phyloP scores from a whole-genome alignment of 73 alveolate species.

The Paramecium octaurelia region DNA sequence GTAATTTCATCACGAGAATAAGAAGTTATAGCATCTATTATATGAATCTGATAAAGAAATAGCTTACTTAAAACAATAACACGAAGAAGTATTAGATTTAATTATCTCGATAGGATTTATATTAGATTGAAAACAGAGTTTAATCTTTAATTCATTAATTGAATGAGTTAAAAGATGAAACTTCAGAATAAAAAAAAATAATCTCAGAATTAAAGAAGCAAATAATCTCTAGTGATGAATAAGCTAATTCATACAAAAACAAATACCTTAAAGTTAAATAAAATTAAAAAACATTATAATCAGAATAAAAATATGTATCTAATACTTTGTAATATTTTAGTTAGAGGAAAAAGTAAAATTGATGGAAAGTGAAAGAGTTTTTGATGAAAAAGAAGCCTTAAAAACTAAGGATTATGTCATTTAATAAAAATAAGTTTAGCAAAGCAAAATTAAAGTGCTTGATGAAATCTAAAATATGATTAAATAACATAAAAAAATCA shows the following conservation, averaged over 20 bases:
- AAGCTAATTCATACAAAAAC: neutral
- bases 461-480: conserved; percentile 47
- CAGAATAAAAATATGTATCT: neutral
- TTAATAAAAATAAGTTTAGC: neutral
- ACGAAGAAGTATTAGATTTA: neutral
- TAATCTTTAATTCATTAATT: neutral
- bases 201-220: neutral
- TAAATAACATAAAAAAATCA: conserved; percentile 11
- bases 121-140: neutral
- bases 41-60: conserved; percentile 40
- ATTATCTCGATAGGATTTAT: neutral
- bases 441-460: conserved; percentile 4
- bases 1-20: neutral
- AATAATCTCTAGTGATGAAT: neutral
- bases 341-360: conserved; percentile 12
- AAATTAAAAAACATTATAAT: neutral
- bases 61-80: neutral
- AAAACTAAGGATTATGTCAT: neutral
- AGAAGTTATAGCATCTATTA: neutral
- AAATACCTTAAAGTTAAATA: conserved; percentile 11
- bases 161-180: neutral
- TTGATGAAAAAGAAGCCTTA: conserved; percentile 37
- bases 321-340: neutral
- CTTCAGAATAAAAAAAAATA: neutral
- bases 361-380: conserved; percentile 21